phyloP scores from a whole-genome alignment of 495 filamentous ascomycete genomes.

The Echria macrotheca region DNA sequence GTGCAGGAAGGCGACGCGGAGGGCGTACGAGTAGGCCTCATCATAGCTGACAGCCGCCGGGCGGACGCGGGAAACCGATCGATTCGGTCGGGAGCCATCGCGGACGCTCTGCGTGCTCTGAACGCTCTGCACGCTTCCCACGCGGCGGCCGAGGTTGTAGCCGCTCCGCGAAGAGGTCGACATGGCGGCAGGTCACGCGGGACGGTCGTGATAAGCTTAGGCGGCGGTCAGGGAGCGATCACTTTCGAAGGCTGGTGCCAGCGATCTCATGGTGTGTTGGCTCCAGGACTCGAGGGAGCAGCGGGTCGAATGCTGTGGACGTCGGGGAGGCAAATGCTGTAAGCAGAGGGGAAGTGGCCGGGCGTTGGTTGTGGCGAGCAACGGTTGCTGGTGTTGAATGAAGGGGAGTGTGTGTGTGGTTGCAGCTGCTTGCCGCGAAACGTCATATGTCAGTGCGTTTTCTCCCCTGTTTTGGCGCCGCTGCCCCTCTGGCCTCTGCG shows the following conservation, averaged over 20 bases:
- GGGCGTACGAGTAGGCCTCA: conserved; percentile 83
- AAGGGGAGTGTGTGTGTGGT: conserved; percentile 9
- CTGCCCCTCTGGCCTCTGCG: background rate
- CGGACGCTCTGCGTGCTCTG: conserved; percentile 17
- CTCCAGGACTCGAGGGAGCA: too few relatives aligned
- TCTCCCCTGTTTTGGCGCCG: background rate
- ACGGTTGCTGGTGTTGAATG: conserved; percentile 5
- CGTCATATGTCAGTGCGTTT: conserved; percentile 3
- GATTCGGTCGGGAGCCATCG: conserved; percentile 29
- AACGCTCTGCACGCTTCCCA: conserved; percentile 39
- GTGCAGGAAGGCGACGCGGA: conserved; percentile 86
- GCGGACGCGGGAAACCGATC: conserved; percentile 33
- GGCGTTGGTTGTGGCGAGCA: background rate
- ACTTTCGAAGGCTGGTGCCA: too few relatives aligned
- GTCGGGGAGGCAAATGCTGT: too few relatives aligned
- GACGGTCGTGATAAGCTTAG: background rate
- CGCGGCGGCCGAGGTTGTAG: conserved; percentile 34
- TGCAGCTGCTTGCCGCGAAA: conserved; percentile 2
- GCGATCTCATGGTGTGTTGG: too few relatives aligned
- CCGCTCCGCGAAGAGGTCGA: conserved; percentile 37
- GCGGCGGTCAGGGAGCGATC: background rate
- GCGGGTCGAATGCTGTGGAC: too few relatives aligned
- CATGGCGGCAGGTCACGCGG: conserved; percentile 28
- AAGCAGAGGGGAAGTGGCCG: background rate
- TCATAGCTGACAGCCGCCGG: conserved; percentile 46